These are phyloP conservation scores for Alternaria solani DNA, from an alignment of 2,329 filamentous ascomycete genomes.

Conservation along the genomic window DNA sequence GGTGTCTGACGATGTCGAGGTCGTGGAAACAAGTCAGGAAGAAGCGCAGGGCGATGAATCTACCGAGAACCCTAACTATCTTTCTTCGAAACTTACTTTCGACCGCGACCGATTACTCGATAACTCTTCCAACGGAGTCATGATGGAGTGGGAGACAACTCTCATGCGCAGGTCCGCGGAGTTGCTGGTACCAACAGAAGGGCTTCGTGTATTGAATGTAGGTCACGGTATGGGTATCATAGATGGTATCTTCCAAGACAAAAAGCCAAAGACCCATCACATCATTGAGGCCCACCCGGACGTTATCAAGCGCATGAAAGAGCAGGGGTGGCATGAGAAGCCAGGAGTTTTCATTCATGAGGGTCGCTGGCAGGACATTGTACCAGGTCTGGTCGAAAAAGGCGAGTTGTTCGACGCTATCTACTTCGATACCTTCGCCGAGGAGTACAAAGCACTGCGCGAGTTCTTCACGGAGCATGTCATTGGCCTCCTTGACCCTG, in stretches of 20 bases:
- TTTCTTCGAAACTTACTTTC: slow-evolving; percentile 59
- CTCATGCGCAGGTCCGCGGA: slow-evolving; percentile 59
- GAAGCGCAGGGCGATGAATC: slow-evolving; percentile 40
- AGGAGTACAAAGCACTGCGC: slow-evolving; percentile 86
- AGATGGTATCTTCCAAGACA: slow-evolving; percentile 57
- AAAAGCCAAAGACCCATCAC: slow-evolving; percentile 56
- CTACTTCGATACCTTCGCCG: slow-evolving; percentile 98
- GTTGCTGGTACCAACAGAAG: slow-evolving; percentile 49
- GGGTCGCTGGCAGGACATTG: slow-evolving; percentile 60
- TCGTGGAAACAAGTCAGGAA: slow-evolving; percentile 38
- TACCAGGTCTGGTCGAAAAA: slow-evolving; percentile 55
- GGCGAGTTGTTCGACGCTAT: slow-evolving; percentile 62
- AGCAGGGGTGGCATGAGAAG: slow-evolving; percentile 59
- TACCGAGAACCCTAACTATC: slow-evolving; percentile 58
- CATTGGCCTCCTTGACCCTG: slow-evolving; percentile 75
- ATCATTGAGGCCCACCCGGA: slow-evolving; percentile 62
- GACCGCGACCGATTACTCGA: slow-evolving; percentile 58
- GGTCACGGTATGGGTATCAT: slow-evolving; percentile 63
- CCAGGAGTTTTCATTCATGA: slow-evolving; percentile 59
- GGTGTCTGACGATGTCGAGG: slow-evolving; percentile 34
- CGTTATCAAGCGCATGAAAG: slow-evolving; percentile 56
- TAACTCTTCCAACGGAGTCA: slow-evolving; percentile 59
- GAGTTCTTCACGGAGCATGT: slow-evolving; percentile 90
- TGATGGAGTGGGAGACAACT: slow-evolving; percentile 63
- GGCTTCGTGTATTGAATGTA: slow-evolving; percentile 59